phyloP scores from a whole-genome alignment of 75 land plant species.

The Pinus taeda region DNA sequence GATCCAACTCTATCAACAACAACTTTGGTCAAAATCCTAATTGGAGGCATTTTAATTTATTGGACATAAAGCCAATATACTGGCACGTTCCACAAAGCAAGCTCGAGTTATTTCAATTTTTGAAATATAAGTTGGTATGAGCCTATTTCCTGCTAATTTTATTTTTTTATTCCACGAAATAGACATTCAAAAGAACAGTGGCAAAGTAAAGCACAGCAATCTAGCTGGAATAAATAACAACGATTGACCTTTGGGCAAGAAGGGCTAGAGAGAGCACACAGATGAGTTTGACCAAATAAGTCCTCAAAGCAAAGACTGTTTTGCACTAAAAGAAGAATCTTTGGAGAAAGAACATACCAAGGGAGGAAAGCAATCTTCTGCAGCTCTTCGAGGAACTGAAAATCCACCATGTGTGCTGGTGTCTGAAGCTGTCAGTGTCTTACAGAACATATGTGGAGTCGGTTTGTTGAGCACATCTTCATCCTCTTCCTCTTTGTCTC shows the following conservation, averaged over 20 bases:
- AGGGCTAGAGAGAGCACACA: not conserved
- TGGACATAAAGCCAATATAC: not conserved
- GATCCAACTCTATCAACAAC: not conserved
- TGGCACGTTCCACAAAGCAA: not conserved
- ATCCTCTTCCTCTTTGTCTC: slow-evolving; percentile 37
- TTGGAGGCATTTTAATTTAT: not conserved
- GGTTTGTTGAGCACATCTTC: slow-evolving; percentile 17
- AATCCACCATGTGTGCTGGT: slow-evolving; percentile 95
- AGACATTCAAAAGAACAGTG: not conserved
- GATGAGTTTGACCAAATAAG: not conserved
- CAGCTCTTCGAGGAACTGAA: slow-evolving; percentile 91
- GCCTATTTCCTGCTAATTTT: not conserved
- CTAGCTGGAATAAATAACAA: no score
- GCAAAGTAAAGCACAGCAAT: not conserved
- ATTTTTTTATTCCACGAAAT: not conserved
- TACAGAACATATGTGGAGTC: slow-evolving; percentile 81
- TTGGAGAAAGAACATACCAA: slow-evolving; percentile 20
- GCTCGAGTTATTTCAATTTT: not conserved
- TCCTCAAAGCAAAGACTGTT: not conserved
- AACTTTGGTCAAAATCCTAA: not conserved
- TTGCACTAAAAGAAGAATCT: no score
- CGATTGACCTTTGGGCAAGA: not conserved
- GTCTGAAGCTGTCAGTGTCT: slow-evolving; percentile 83
- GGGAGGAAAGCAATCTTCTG: slow-evolving; percentile 90
- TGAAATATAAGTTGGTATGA: not conserved